Evolutionary conservation across 1,284 basidiomycete species (phyloP).

Genomic region (Apiotrichum porosum): DNA sequence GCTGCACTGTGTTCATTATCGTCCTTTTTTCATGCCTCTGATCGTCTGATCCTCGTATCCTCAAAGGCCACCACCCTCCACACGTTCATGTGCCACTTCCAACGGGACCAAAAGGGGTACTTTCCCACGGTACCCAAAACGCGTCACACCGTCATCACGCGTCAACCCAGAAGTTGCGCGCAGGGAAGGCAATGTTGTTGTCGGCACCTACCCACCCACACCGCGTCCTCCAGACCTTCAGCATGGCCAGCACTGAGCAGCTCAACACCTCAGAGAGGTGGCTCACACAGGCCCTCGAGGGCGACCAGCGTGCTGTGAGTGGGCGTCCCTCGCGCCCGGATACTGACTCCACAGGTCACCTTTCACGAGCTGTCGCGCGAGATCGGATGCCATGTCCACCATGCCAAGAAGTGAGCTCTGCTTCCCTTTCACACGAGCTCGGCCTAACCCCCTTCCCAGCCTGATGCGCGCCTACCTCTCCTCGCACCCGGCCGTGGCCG

Average conservation of each 20-base stretch:
- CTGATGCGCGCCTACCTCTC: conserved; percentile 23
- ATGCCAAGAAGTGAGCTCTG: conserved; percentile 38
- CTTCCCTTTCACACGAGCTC: background rate
- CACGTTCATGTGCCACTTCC: no score
- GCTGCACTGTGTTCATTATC: no score
- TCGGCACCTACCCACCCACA: no score
- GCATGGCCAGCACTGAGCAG: no score
- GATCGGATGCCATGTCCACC: conserved; percentile 36
- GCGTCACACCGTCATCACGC: background rate
- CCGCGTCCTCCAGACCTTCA: no score
- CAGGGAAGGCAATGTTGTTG: no score
- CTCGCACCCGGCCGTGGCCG: conserved; percentile 17
- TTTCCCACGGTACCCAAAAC: background rate
- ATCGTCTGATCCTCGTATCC: no score
- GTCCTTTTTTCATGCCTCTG: no score
- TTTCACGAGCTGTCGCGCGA: conserved; percentile 39
- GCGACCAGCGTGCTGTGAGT: conserved; percentile 8
- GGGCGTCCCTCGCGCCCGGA: background rate
- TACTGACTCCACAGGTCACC: conserved; percentile 25
- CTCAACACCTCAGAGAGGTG: background rate
- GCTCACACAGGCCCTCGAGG: conserved; percentile 4
- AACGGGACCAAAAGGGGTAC: no score
- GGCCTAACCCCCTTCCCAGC: conserved; percentile 14
- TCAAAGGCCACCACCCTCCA: no score
- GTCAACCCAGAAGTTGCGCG: no score